A percentile compares a stretch with the other conserved stretches of the same genome.
Evolutionary conservation across 176 grass and related monocot species (phyloP).

Genomic region (Chrysopogon serrulatus): DNA sequence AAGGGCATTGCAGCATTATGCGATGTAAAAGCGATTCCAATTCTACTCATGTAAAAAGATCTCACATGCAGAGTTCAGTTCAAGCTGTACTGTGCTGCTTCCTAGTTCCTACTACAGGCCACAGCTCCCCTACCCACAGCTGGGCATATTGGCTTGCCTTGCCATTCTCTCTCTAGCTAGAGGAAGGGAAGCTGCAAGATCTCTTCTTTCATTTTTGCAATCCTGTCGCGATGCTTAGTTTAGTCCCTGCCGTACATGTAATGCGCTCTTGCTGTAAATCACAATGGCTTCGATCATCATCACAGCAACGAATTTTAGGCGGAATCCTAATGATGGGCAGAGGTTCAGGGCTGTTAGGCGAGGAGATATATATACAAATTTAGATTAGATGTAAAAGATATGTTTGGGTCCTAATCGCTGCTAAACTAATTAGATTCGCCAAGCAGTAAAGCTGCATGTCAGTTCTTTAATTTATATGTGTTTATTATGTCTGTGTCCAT

Average conservation of each 20-base stretch:
- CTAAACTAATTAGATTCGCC: constrained; percentile 36
- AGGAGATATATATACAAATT: constrained; percentile 28
- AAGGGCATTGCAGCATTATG: background rate
- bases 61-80: background rate
- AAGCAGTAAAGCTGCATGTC: constrained; percentile 16
- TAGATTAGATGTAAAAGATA: constrained; percentile 35
- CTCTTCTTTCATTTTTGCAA: constrained; percentile 1
- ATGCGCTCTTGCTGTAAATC: constrained; percentile 45
- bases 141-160: constrained; percentile 41
- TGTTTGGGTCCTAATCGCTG: constrained; percentile 23
- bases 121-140: constrained; percentile 6
- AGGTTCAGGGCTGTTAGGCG: constrained; percentile 38
- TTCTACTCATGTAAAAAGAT: constrained; percentile 21
- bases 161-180: constrained; percentile 6
- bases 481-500: constrained; percentile 12
- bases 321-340: constrained; percentile 45
- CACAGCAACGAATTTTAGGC: constrained; percentile 37
- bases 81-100: constrained; percentile 17
- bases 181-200: constrained; percentile 2
- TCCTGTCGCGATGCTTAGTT: constrained; percentile 11
- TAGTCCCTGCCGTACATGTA: constrained; percentile 29
- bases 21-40: constrained; percentile 17
- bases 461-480: background rate
- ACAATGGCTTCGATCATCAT: background rate
- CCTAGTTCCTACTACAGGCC: background rate